Percentiles rank a stretch among this genome's conserved stretches.
Evolutionary conservation across 441 rosid species (phyloP).

Genomic region (Erysimum cheiri): DNA sequence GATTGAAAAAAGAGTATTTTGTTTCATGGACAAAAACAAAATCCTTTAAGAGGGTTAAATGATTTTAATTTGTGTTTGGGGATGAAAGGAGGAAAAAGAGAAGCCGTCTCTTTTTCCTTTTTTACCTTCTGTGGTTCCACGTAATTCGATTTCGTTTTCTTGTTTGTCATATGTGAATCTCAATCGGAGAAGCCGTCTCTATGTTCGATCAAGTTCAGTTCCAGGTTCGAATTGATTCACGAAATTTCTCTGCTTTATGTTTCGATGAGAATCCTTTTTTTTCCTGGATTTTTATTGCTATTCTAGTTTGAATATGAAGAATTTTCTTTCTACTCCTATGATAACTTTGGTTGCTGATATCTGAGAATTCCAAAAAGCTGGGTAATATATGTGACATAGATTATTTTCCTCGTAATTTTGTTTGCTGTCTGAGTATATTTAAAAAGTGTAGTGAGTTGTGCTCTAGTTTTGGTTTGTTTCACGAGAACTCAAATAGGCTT

Average conservation of each 20-base stretch:
- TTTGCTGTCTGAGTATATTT: not conserved
- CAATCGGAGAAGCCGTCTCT: slow-evolving; percentile 50
- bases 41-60: too few species aligned
- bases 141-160: slow-evolving; percentile 54
- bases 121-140: slow-evolving; percentile 28
- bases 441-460: not conserved
- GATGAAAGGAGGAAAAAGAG: too few species aligned
- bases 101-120: too few species aligned
- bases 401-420: too few species aligned
- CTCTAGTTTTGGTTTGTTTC: not conserved
- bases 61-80: too few species aligned
- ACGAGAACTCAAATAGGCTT: slow-evolving; percentile 2
- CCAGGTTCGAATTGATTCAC: slow-evolving; percentile 51
- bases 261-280: not conserved
- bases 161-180: slow-evolving; percentile 42
- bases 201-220: slow-evolving; percentile 60
- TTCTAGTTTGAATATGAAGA: too few species aligned
- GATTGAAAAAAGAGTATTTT: not conserved
- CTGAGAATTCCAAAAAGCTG: too few species aligned
- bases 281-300: too few species aligned
- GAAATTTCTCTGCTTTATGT: not conserved
- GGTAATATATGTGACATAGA: too few species aligned
- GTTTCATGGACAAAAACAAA: slow-evolving; percentile 12
- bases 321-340: too few species aligned
- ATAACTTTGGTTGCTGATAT: too few species aligned